A percentile compares a stretch with the other conserved stretches of the same genome.
Conservation (phyloP, 352 stramenopile species). For the Pythium apleroticum region DNA sequence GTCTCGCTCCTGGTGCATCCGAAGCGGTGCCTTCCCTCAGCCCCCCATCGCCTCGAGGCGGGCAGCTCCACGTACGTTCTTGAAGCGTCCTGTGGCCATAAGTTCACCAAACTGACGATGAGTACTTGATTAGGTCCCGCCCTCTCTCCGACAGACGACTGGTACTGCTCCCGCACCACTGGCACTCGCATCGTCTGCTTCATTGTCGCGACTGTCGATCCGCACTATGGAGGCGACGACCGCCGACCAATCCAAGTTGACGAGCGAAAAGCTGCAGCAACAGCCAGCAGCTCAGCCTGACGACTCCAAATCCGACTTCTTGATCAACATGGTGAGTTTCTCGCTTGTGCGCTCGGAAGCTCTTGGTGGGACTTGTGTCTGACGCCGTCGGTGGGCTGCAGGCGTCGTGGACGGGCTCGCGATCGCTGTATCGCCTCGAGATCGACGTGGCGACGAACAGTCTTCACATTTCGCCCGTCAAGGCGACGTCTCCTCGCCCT, state of each 20-base stretch:
- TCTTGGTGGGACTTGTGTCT: no score
- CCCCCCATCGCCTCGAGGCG: constrained; percentile 10
- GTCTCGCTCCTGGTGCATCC: neutral
- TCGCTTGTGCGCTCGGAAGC: no score
- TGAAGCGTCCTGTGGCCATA: neutral
- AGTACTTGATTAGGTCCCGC: neutral
- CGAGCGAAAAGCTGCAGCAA: constrained; percentile 13
- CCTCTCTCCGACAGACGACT: neutral
- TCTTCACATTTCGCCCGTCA: constrained; percentile 32
- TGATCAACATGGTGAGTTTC: constrained; percentile 49
- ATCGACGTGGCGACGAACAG: constrained; percentile 27
- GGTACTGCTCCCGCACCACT: neutral
- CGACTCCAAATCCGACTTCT: constrained; percentile 27
- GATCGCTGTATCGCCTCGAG: constrained; percentile 38
- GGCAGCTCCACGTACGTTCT: neutral
- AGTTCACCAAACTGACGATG: neutral
- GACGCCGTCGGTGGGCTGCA: constrained; percentile 1
- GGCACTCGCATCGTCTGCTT: neutral
- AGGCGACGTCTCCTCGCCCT: constrained; percentile 33
- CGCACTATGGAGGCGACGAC: constrained; percentile 15
- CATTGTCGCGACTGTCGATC: constrained; percentile 21
- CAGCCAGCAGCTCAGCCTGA: neutral
- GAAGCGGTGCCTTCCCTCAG: neutral
- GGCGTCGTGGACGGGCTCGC: constrained; percentile 47
- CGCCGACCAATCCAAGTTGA: constrained; percentile 5